phyloP scores from a whole-genome alignment of 2,329 filamentous ascomycete genomes.

The Colletotrichum tropicale region DNA sequence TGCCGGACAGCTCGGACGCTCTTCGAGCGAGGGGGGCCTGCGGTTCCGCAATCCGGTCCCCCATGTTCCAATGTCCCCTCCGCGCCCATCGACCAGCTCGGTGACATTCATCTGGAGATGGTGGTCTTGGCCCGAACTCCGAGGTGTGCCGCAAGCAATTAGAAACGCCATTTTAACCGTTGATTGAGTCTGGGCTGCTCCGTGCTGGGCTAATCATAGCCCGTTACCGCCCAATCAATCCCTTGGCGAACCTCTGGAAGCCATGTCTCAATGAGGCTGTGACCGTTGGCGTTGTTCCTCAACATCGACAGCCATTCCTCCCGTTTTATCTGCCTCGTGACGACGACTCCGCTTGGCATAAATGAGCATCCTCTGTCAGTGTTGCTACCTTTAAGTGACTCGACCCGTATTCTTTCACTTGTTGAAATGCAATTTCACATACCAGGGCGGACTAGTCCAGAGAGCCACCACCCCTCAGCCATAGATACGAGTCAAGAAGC shows the following conservation, averaged over 20 bases:
- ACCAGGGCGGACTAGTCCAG: not conserved
- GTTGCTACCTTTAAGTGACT: not conserved
- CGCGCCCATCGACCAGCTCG: not conserved
- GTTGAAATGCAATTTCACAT: not conserved
- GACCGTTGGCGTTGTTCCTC: not conserved
- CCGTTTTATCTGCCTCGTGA: not conserved
- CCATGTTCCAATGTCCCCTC: not conserved
- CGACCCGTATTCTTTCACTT: not conserved
- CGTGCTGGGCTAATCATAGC: not conserved
- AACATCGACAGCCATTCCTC: not conserved
- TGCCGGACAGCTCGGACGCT: slow-evolving; percentile 1
- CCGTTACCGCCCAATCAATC: not conserved
- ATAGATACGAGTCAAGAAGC: not conserved
- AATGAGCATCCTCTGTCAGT: not conserved
- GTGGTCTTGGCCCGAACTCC: not conserved
- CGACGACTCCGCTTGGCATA: not conserved
- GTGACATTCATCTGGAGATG: not conserved
- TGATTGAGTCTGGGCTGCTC: not conserved
- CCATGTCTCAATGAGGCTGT: not conserved
- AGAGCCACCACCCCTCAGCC: not conserved
- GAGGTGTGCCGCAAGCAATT: not conserved
- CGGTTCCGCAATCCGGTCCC: not conserved
- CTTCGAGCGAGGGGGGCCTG: not conserved
- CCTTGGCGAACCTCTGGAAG: not conserved
- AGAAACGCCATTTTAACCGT: not conserved